Evolutionary conservation across 441 rosid genomes (phyloP), one percentile per base, ranked within the genome.

Genomic region (Gossypium gossypioides): DNA sequence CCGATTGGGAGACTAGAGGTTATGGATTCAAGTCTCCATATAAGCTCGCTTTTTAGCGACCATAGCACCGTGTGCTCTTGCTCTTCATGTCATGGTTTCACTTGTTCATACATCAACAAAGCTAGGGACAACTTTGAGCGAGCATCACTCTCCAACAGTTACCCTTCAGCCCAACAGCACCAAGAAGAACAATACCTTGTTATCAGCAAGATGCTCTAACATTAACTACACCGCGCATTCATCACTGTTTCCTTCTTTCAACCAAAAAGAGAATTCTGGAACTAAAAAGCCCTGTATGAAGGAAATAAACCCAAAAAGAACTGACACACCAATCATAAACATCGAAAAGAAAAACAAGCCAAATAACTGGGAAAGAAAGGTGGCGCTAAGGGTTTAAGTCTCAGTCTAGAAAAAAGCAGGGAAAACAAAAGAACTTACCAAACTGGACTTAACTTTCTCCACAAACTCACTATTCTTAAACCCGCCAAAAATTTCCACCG

Each of bases 381-480:
- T 4, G 7, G 25, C 21, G 46, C 46, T 40, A 40, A 8, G 46
- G 46, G 46, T 40, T 37, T 40, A 9, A 55, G 54, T 58, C 40
- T 25, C 42, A 69, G 60, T 44, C 48, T 29, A 16, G 5, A 32
- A 1, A 52, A 34, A 13, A 5, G 48, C 52, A 25, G 51, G 34
- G 63, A 5, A n/a, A 60, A 46, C 48, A 25, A 44, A 52, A 58
- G 44, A 64, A 64, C 89, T 77, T 88, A 94, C 99, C 91, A 88
- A 80, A 80, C 97, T 82, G 62, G 97, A 84, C 82, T 90, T 92
- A 65, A 94, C 76, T 83, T 90, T 92, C 86, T 90, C 93, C 50
- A 92, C 83, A 74, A 92, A 80, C 57, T 92, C 99, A 63, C 78
- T 81, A 75, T 82, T 86, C 88, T 84, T 88, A 54, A 90, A 78